Conservation (phyloP, 495 filamentous ascomycete genomes). For the Annulohypoxylon moriforme region DNA sequence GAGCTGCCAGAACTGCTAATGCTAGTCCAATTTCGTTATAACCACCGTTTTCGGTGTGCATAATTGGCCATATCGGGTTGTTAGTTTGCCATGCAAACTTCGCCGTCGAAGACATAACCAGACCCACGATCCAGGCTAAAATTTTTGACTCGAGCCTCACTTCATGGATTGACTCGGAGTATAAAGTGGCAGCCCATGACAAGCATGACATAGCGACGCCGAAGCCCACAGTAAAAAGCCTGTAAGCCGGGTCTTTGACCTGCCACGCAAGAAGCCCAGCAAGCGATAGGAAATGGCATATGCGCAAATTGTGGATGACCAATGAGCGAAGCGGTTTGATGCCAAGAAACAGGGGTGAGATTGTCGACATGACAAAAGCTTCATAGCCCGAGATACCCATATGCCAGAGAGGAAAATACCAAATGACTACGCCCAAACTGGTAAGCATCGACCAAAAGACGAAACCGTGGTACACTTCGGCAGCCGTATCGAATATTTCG, state of each 20-base stretch:
- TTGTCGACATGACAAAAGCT: slow-evolving; percentile 82
- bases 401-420: slow-evolving; percentile 99
- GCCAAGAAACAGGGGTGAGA: slow-evolving; percentile 84
- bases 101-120: slow-evolving; percentile 84
- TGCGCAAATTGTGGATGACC: slow-evolving; percentile 73
- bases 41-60: slow-evolving; percentile 89
- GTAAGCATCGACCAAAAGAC: slow-evolving; percentile 97
- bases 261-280: slow-evolving; percentile 83
- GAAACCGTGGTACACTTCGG: slow-evolving; percentile 94
- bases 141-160: slow-evolving; percentile 82
- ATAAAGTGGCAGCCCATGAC: slow-evolving; percentile 83
- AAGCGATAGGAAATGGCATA: slow-evolving; percentile 80
- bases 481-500: slow-evolving; percentile 80
- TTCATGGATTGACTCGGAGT: slow-evolving; percentile 78
- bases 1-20: slow-evolving; percentile 78
- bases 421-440: slow-evolving; percentile 85
- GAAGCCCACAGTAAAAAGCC: slow-evolving; percentile 84
- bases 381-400: slow-evolving; percentile 99
- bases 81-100: slow-evolving; percentile 98
- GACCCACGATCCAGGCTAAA: slow-evolving; percentile 80
- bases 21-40: slow-evolving; percentile 87
- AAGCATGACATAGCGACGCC: slow-evolving; percentile 82
- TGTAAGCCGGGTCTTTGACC: slow-evolving; percentile 75
- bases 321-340: slow-evolving; percentile 75
- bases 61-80: slow-evolving; percentile 96